phyloP scores from a whole-genome alignment of 2,329 filamentous ascomycete genomes.

The Emydomyces testavorans region DNA sequence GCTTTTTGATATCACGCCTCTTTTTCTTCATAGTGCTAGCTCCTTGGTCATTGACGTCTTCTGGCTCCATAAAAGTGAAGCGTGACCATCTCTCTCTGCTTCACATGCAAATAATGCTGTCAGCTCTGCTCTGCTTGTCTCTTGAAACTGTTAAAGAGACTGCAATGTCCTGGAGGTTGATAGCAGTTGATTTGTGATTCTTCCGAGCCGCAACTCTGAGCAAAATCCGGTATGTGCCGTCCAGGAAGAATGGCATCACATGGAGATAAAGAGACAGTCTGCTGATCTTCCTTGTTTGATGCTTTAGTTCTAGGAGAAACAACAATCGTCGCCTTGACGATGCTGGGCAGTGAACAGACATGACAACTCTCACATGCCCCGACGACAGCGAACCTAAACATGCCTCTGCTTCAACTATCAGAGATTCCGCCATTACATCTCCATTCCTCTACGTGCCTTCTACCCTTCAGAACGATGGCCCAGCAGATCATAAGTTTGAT shows the following conservation, averaged over 20 bases:
- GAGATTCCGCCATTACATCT: constrained; percentile 5
- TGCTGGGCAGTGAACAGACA: constrained; percentile 3
- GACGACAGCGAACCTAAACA: not conserved
- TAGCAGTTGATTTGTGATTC: too few relatives aligned
- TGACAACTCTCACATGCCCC: constrained; percentile 17
- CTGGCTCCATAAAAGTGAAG: not conserved
- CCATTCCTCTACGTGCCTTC: constrained; percentile 15
- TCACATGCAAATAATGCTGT: not conserved
- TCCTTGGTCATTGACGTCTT: not conserved
- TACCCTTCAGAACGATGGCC: constrained; percentile 5
- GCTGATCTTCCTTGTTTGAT: constrained; percentile 7
- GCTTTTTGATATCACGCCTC: not conserved
- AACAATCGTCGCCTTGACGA: not conserved
- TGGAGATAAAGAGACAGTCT: constrained; percentile 1
- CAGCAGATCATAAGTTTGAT: constrained; percentile 8
- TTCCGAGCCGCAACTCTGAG: too few relatives aligned
- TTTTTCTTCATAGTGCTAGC: not conserved
- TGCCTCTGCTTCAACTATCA: constrained; percentile 8
- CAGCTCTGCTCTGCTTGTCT: not conserved
- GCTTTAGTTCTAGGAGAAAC: not conserved
- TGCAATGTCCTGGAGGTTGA: not conserved
- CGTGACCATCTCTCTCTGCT: not conserved
- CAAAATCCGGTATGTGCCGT: too few relatives aligned
- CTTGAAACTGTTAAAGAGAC: not conserved
- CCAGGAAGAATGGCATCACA: constrained; percentile 3